Conservation (phyloP, 2,329 filamentous ascomycete genomes). For the Aquanectria penicillioides region DNA sequence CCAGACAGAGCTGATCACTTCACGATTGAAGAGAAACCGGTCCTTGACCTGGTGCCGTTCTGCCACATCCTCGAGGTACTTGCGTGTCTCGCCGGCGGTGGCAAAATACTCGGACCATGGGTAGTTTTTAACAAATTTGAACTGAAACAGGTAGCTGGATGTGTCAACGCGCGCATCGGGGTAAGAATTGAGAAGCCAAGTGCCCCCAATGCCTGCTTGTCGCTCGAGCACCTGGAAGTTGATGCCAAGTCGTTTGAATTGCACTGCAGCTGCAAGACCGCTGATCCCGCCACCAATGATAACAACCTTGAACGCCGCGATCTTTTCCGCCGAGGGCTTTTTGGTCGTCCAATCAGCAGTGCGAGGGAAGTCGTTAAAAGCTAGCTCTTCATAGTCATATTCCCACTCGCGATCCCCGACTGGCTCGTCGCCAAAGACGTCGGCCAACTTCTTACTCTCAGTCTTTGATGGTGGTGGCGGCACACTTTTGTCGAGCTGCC, state of each 20-base stretch:
- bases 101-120: slow-evolving; percentile 20
- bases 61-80: slow-evolving; percentile 13
- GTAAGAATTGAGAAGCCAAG: slow-evolving; percentile 19
- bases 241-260: slow-evolving; percentile 14
- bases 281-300: slow-evolving; percentile 19
- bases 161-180: slow-evolving; percentile 14
- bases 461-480: slow-evolving; percentile 2
- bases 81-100: slow-evolving; percentile 15
- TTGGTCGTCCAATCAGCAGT: slow-evolving; percentile 4
- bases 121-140: slow-evolving; percentile 23
- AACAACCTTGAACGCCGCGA: slow-evolving; percentile 12
- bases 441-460: neutral
- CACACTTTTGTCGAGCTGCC: neutral
- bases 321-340: slow-evolving; percentile 10
- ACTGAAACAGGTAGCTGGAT: slow-evolving; percentile 21
- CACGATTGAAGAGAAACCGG: slow-evolving; percentile 10
- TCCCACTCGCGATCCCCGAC: neutral
- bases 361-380: slow-evolving; percentile 10
- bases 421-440: slow-evolving; percentile 11
- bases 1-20: slow-evolving; percentile 3
- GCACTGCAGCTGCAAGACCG: slow-evolving; percentile 13
- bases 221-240: slow-evolving; percentile 16
- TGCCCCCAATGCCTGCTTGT: slow-evolving; percentile 15
- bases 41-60: slow-evolving; percentile 7
- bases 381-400: slow-evolving; percentile 19